Evolutionary conservation across 768 basidiomycete genomes (phyloP).

Genomic region (Panaeolus cyanescens): DNA sequence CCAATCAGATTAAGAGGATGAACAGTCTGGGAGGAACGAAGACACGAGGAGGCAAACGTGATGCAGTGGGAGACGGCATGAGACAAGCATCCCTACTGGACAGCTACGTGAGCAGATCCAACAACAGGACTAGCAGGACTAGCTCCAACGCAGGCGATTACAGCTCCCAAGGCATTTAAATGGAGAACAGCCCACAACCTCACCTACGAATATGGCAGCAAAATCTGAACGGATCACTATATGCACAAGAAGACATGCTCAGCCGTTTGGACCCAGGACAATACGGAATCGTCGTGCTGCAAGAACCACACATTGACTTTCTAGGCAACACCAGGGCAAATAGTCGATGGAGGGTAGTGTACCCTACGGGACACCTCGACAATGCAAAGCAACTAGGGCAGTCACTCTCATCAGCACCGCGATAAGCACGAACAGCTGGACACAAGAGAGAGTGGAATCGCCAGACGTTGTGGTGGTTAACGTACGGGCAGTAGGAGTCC

Average conservation of each 20-base stretch:
- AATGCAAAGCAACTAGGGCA: conserved; percentile 7
- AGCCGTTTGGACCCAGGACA: conserved; percentile 1
- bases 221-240: not conserved
- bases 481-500: not conserved
- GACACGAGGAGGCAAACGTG: not conserved
- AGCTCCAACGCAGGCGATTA: not conserved
- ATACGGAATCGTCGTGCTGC: conserved; percentile 34
- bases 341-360: conserved; percentile 13
- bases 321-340: conserved; percentile 10
- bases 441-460: conserved; percentile 15
- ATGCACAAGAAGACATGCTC: not conserved
- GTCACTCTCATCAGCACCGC: conserved; percentile 18
- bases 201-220: not conserved
- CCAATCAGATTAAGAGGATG: not conserved
- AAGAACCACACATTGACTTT: conserved; percentile 38
- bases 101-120: too few species aligned
- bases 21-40: not conserved
- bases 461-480: conserved; percentile 19
- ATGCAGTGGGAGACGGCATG: too few species aligned
- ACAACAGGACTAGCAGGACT: not conserved
- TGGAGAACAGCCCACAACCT: not conserved
- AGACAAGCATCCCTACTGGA: not conserved
- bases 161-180: not conserved
- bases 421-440: conserved; percentile 22
- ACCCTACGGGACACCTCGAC: conserved; percentile 7